These are phyloP conservation scores for Curvularia verruculosa DNA, from an alignment of 2,329 filamentous ascomycete genomes.

Conservation along the genomic window DNA sequence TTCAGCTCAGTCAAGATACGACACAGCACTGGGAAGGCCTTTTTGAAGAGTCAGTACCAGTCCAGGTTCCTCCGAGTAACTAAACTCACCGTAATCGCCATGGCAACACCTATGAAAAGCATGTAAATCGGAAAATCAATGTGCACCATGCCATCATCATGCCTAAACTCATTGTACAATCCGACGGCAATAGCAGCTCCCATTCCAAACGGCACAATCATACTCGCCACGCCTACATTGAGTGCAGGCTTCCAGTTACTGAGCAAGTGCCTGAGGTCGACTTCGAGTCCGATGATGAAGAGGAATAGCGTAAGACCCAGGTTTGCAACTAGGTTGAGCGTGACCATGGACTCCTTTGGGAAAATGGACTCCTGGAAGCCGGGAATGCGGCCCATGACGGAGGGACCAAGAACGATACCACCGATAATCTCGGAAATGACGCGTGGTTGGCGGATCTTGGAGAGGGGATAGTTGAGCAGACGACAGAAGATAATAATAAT, in stretches of 20 bases:
- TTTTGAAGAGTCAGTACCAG: constrained; percentile 15
- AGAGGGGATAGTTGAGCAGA: constrained; percentile 75
- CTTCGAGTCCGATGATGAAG: constrained; percentile 87
- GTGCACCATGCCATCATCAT: constrained; percentile 61
- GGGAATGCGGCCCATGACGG: constrained; percentile 85
- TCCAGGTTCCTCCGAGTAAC: fast-evolving
- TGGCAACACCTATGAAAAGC: constrained; percentile 88
- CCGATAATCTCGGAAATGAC: constrained; percentile 86
- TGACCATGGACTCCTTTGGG: constrained; percentile 73
- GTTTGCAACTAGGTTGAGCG: constrained; percentile 78
- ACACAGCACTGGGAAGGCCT: constrained; percentile 86
- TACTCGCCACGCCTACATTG: constrained; percentile 78
- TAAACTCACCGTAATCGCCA: constrained; percentile 78
- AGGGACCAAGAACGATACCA: constrained; percentile 84
- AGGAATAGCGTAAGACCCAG: constrained; percentile 83
- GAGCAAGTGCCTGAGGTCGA: constrained; percentile 77
- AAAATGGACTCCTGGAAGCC: constrained; percentile 80
- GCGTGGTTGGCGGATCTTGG: constrained; percentile 76
- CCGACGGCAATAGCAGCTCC: constrained; percentile 83
- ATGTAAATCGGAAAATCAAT: constrained; percentile 68
- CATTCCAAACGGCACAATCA: constrained; percentile 81
- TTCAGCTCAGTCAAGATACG: constrained; percentile 92
- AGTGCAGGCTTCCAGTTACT: constrained; percentile 82
- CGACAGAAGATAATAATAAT: constrained; percentile 79
- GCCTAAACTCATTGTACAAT: constrained; percentile 74